Percentiles rank a stretch among this genome's conserved stretches.
phyloP scores from a whole-genome alignment of 2,329 filamentous ascomycete species.

The Colletotrichum sp. region DNA sequence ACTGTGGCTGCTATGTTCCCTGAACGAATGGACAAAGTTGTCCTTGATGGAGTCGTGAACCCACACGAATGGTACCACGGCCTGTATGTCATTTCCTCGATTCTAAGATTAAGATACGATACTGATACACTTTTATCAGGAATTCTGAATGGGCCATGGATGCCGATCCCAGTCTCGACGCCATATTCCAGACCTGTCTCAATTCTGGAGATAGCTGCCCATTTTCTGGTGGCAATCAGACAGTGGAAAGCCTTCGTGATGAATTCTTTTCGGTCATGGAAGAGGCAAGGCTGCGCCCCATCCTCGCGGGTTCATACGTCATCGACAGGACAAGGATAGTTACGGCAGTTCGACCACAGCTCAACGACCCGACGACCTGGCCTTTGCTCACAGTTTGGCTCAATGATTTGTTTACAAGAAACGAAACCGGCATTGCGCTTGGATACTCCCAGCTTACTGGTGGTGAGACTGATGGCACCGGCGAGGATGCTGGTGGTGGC shows the following conservation, averaged over 20 bases:
- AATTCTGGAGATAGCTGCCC: not conserved
- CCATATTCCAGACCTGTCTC: not conserved
- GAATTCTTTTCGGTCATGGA: not conserved
- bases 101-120: not conserved
- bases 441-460: rapidly evolving
- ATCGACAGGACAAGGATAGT: not conserved
- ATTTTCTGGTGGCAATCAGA: not conserved
- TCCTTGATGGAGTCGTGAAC: not conserved
- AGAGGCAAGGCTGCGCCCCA: not conserved
- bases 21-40: not conserved
- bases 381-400: not conserved
- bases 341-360: not conserved
- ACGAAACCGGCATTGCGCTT: not conserved
- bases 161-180: not conserved
- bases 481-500: not conserved
- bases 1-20: not conserved
- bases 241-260: not conserved
- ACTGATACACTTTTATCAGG: not conserved
- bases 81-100: not conserved
- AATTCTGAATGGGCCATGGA: not conserved
- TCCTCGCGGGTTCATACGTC: not conserved
- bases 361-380: not conserved
- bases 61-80: not conserved
- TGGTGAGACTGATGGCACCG: not conserved
- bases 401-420: not conserved